A percentile compares a stretch with the other conserved stretches of the same genome.
Conservation (phyloP, 768 basidiomycete genomes). For the Lactarius hengduanensis region DNA sequence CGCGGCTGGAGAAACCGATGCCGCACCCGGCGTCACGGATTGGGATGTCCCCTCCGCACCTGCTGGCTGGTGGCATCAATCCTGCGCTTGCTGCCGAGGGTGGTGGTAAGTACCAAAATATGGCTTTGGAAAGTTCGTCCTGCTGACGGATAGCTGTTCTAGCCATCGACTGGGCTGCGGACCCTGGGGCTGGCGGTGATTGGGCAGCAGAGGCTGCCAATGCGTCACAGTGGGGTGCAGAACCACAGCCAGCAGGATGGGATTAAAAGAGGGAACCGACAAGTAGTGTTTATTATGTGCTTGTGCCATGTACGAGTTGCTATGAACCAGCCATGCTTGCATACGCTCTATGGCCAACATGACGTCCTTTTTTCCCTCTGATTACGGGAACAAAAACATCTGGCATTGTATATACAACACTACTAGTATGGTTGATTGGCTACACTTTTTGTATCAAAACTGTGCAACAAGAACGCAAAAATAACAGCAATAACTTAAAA, state of each 20-base stretch:
- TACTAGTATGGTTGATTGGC: slow-evolving; percentile 12
- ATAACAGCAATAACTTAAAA: slow-evolving; percentile 23
- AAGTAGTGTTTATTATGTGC: slow-evolving; percentile 17
- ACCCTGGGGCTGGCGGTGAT: slow-evolving; percentile 32
- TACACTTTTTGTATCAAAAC: slow-evolving; percentile 4
- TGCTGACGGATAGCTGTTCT: slow-evolving; percentile 28
- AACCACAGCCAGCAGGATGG: slow-evolving; percentile 23
- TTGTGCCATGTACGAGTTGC: slow-evolving; percentile 21
- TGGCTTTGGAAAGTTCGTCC: background rate
- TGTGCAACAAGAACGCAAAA: background rate
- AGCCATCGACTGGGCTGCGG: slow-evolving; percentile 40
- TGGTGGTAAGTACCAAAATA: slow-evolving; percentile 48
- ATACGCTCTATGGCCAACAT: slow-evolving; percentile 18
- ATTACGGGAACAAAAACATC: background rate
- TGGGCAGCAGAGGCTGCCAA: slow-evolving; percentile 37
- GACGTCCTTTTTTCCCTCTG: background rate
- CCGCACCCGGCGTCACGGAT: slow-evolving; percentile 50
- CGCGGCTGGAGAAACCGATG: slow-evolving; percentile 56
- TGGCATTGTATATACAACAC: slow-evolving; percentile 18
- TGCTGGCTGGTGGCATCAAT: slow-evolving; percentile 70
- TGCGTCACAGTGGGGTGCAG: slow-evolving; percentile 25
- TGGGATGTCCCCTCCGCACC: slow-evolving; percentile 76
- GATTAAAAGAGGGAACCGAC: slow-evolving; percentile 24
- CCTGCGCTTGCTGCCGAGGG: slow-evolving; percentile 68
- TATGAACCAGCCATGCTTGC: slow-evolving; percentile 15